Conservation (phyloP, 768 basidiomycete genomes). For the Agrocybe chaxingu region DNA sequence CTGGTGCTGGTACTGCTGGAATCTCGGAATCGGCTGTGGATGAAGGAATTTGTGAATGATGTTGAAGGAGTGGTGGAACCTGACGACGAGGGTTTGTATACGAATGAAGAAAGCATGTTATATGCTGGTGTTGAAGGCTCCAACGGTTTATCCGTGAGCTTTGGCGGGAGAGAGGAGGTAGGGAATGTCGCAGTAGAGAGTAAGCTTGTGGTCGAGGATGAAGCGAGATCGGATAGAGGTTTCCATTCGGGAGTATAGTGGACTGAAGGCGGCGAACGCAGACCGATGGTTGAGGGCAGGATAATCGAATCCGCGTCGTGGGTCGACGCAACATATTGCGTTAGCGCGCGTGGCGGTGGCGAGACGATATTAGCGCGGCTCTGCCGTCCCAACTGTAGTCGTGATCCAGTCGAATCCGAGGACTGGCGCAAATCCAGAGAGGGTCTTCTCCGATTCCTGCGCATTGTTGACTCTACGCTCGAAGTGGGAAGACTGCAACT, state of each 20-base stretch:
- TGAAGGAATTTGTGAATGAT: conserved; percentile 31
- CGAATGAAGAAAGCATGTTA: conserved; percentile 59
- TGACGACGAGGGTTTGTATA: conserved; percentile 30
- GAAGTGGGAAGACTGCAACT: conserved; percentile 23
- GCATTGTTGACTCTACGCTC: conserved; percentile 13
- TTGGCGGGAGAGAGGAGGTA: conserved; percentile 21
- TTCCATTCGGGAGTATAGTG: conserved; percentile 22
- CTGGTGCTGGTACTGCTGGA: conserved; percentile 30
- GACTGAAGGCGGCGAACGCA: conserved; percentile 39
- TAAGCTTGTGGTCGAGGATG: conserved; percentile 24
- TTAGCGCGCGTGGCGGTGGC: conserved; percentile 71
- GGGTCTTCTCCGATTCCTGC: conserved; percentile 39
- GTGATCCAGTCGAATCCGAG: conserved; percentile 23
- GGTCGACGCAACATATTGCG: conserved; percentile 65
- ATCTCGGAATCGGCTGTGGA: conserved; percentile 26
- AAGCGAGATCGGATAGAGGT: conserved; percentile 17
- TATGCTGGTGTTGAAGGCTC: conserved; percentile 56
- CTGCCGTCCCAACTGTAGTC: conserved; percentile 50
- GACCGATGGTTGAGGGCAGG: conserved; percentile 70
- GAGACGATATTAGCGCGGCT: conserved; percentile 55
- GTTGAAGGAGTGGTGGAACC: conserved; percentile 33
- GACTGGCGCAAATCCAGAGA: conserved; percentile 37
- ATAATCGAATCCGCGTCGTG: conserved; percentile 47
- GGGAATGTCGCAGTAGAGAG: conserved; percentile 24
- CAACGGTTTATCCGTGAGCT: conserved; percentile 32